Base-by-base conservation (phyloP, 2,329 filamentous ascomycete species). In the Leptographium galeiforme region DNA sequence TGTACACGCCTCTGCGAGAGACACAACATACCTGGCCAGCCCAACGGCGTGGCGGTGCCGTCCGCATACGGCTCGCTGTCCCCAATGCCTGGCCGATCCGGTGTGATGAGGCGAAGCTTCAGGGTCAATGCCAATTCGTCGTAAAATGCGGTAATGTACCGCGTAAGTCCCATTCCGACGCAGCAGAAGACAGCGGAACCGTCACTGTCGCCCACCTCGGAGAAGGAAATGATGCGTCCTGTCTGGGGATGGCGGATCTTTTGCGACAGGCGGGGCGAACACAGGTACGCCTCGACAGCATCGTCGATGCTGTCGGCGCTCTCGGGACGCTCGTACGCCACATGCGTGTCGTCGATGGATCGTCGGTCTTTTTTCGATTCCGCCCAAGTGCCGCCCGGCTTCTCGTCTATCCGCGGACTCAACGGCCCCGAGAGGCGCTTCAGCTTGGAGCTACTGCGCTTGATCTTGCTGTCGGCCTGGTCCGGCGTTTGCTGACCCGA, bases 91-190 rank as follows among this genome's bases (percentile, higher is more conserved):
- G 93, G 93, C 52, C 93, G 81, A 67, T 98, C 93, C 7, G 91
- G 86, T 0, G 93, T 97, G 59, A 98, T 95, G 51, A 98, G 75
- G 19, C 93, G 82, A 54, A 98, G 70, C 66, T 89, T 93, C 55
- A 98, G 72, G 0, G 90, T 95, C 62, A 87, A 72, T 2, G 93
- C 93, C 52, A 98, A 74, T 66, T 98, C 93, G 65, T 98, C 93
- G 64, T 97, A 98, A 65, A 98, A 98, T 0, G 90, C 89, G 56
- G 89, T 96, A 56, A 98, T 87, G 65, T 93, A 98, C 67, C 93
- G 81, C 12, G 93, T 98, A 62, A 98, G 69, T 0, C 93, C 93
- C 93, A 98, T 98, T 19, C 93, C 93, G 3, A 98, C 89, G 63
- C 93, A 98, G 65, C 93, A 94, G 61, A 98, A 90, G 2, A 98